Base-by-base conservation (phyloP, 306 rosid species). In the Nissolia schottii region DNA sequence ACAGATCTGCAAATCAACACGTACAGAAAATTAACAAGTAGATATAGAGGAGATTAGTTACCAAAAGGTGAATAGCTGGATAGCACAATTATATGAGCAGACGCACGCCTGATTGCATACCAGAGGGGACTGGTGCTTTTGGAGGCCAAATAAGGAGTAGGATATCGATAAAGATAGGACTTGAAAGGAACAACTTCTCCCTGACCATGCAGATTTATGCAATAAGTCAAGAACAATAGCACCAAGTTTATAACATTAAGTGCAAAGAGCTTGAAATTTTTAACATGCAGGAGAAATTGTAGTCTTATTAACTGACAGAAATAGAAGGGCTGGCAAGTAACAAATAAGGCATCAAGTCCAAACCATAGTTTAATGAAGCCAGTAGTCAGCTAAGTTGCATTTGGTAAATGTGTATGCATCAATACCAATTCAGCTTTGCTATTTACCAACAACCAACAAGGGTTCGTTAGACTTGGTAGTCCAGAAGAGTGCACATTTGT, bases 81-180 rank as follows among this genome's bases (percentile, higher is more conserved):
- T 27, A 95, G 80, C 66, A 95, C 96, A 25, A 95, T 91, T 77
- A 95, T 85, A 75, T 95, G 99, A 67, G 99, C 96, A 38, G 99
- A 95, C 1, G 99, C 99, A 19, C 96, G 90, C 82, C 99, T 81
- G 76, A 95, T 64, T 56, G 99, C 92, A 70, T 91, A 95, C 99
- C 99, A 95, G 60, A 95, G 96, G 40, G 97, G 97, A 74, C 66
- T 91, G 87, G 82, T 88, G 79, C 99, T 95, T 15, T 84, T 68
- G 85, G 97, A 85, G 61, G 96, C 96, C 75, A 79, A 27, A 78
- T 86, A 80, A 77, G 99, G 99, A 64, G 96, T 91, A 57, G 80
- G 16, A 75, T 85, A 87, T 73, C 97, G 92, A 14, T 88, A 50
- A 77, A 89, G 92, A 83, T 61, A 95, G 70, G 74, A 58, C 83